These are phyloP conservation scores for Meyerozyma guilliermondii DNA, from an alignment of 1,139 yeast species.

Conservation along the genomic window DNA sequence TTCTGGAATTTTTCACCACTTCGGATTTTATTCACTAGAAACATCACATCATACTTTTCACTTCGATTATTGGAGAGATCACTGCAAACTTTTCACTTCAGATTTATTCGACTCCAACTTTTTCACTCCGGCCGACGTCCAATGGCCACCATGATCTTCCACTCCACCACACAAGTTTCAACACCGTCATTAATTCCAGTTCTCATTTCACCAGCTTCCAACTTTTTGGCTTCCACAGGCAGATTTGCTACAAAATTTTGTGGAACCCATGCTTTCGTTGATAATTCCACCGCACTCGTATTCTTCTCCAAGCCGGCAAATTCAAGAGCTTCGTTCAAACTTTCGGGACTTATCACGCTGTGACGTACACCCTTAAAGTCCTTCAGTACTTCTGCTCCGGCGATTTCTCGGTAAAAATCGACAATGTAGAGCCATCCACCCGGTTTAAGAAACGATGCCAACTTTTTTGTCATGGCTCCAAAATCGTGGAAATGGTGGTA, in stretches of 20 bases:
- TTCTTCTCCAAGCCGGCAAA: not conserved
- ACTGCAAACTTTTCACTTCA: no score
- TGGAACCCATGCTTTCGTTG: not conserved
- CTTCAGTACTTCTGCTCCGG: not conserved
- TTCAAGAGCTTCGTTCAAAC: not conserved
- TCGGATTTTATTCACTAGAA: no score
- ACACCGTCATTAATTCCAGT: not conserved
- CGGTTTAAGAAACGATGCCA: conserved; percentile 27
- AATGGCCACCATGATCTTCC: not conserved
- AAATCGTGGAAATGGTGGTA: conserved; percentile 38
- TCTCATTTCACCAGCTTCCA: not conserved
- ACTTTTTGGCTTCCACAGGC: not conserved
- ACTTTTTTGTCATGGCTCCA: conserved; percentile 23
- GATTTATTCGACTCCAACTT: no score
- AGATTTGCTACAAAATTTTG: not conserved
- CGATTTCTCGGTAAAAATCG: conserved; percentile 33
- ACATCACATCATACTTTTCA: no score
- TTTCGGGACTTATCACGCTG: not conserved
- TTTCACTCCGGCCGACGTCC: not conserved
- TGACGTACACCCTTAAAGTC: not conserved
- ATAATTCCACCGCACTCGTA: not conserved
- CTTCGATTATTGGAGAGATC: no score
- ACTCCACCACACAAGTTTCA: not conserved
- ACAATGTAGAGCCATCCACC: conserved; percentile 32
- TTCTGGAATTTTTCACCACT: no score